Evolutionary conservation across 176 grass and related monocot genomes (phyloP).

Genomic region (Hyparrhenia diplandra): DNA sequence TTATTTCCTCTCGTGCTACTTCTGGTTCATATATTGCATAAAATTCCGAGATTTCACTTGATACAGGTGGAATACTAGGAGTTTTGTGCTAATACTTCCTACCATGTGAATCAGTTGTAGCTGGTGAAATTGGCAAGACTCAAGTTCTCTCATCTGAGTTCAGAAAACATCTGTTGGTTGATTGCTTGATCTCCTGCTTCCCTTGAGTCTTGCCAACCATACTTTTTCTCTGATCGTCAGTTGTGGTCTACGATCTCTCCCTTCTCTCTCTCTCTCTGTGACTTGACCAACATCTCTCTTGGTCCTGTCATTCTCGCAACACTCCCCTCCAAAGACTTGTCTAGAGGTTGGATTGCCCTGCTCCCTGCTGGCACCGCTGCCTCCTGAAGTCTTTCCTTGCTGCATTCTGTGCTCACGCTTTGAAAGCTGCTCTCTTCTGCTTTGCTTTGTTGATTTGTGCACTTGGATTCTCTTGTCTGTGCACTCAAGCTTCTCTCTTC

Average conservation of each 20-base stretch:
- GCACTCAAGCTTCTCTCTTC: conserved; percentile 1
- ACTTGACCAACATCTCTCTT: conserved; percentile 21
- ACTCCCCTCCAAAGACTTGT: conserved; percentile 1
- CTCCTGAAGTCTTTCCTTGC: conserved; percentile 26
- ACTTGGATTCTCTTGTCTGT: background rate
- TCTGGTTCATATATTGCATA: conserved; percentile 76
- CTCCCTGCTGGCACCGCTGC: conserved; percentile 3
- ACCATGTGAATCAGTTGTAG: conserved; percentile 61
- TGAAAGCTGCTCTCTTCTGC: background rate
- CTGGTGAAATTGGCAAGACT: conserved; percentile 51
- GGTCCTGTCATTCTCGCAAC: conserved; percentile 15
- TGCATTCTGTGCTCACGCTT: conserved; percentile 3
- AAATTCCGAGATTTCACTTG: conserved; percentile 67
- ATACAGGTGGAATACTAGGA: conserved; percentile 46
- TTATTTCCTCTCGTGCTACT: conserved; percentile 61
- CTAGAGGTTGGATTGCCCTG: background rate
- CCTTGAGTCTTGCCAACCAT: conserved; percentile 49
- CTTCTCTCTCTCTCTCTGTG: too few relatives aligned
- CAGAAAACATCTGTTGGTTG: conserved; percentile 12
- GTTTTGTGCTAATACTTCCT: conserved; percentile 58
- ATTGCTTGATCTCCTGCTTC: conserved; percentile 14
- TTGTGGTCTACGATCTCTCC: background rate
- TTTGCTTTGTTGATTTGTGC: background rate
- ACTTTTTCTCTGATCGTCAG: conserved; percentile 16
- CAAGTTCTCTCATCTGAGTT: conserved; percentile 32